Evolutionary conservation across 768 basidiomycete genomes (phyloP).

Genomic region (Trametes meyenii): DNA sequence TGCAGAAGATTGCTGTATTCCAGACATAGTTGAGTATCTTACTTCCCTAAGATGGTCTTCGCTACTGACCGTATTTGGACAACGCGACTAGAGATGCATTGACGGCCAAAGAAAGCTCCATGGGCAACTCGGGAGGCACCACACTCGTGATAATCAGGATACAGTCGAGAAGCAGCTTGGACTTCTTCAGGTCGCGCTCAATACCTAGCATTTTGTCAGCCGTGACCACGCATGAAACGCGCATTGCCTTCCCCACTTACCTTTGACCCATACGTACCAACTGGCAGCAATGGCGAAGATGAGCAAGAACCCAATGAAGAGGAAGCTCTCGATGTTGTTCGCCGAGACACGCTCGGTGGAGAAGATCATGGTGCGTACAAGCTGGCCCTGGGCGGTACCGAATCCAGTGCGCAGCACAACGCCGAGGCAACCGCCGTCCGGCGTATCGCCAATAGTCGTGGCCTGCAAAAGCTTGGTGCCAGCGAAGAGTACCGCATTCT

Average conservation of each 20-base stretch:
- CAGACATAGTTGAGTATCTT: not conserved
- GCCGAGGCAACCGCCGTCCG: slow-evolving; percentile 91
- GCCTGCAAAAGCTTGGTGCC: slow-evolving; percentile 98
- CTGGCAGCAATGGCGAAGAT: slow-evolving; percentile 97
- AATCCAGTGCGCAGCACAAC: slow-evolving; percentile 95
- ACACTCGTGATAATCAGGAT: slow-evolving; percentile 96
- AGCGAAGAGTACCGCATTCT: slow-evolving; percentile 88
- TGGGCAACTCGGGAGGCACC: slow-evolving; percentile 96
- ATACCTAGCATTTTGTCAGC: slow-evolving; percentile 56
- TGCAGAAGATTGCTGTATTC: slow-evolving; percentile 90
- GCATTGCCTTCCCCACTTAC: slow-evolving; percentile 41
- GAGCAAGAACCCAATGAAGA: slow-evolving; percentile 97
- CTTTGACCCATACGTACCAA: slow-evolving; percentile 98
- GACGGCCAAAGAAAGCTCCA: slow-evolving; percentile 96
- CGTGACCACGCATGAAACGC: not conserved
- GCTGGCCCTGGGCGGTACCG: slow-evolving; percentile 95
- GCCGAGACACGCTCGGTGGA: slow-evolving; percentile 96
- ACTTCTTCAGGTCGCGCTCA: slow-evolving; percentile 90
- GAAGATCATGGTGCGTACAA: slow-evolving; percentile 99
- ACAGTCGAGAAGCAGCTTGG: slow-evolving; percentile 93
- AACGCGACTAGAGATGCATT: slow-evolving; percentile 93
- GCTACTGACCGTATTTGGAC: slow-evolving; percentile 80
- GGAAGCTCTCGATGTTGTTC: slow-evolving; percentile 93
- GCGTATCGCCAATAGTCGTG: slow-evolving; percentile 65
- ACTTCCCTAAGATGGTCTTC: not conserved